These are phyloP conservation scores for Colletotrichum falcatum DNA, from an alignment of 2,329 filamentous ascomycete genomes.

Conservation along the genomic window DNA sequence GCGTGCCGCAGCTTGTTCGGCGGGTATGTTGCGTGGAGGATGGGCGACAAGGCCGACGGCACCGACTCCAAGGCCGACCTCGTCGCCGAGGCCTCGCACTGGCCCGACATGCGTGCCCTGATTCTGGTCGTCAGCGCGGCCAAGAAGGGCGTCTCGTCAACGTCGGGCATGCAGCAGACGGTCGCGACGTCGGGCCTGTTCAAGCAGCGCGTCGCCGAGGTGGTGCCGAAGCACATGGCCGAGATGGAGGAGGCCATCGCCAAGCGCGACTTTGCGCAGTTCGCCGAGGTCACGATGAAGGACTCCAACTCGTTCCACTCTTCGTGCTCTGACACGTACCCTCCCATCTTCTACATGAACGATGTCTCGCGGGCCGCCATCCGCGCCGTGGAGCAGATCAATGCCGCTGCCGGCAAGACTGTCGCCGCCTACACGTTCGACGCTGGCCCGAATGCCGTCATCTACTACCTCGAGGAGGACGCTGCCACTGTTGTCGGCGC, in stretches of 20 bases:
- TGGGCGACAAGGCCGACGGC: constrained; percentile 80
- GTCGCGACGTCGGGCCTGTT: constrained; percentile 93
- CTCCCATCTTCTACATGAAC: constrained; percentile 99
- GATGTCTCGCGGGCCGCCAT: constrained; percentile 91
- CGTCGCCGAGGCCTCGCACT: constrained; percentile 89
- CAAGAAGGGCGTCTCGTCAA: constrained; percentile 95
- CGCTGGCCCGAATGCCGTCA: constrained; percentile 94
- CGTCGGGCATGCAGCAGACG: constrained; percentile 96
- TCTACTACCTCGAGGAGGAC: constrained; percentile 92
- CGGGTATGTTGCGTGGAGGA: constrained; percentile 95
- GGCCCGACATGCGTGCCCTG: constrained; percentile 93
- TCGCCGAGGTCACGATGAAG: constrained; percentile 93
- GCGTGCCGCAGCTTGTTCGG: constrained; percentile 94
- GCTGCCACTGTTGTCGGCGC: constrained; percentile 78
- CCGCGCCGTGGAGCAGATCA: constrained; percentile 89
- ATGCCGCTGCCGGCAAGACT: constrained; percentile 79
- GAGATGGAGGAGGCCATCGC: constrained; percentile 86
- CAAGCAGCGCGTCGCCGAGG: constrained; percentile 75
- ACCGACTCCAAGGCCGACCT: constrained; percentile 89
- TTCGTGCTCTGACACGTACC: constrained; percentile 92
- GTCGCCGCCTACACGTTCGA: constrained; percentile 98
- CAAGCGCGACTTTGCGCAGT: constrained; percentile 83
- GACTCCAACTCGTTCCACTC: constrained; percentile 98
- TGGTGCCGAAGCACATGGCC: constrained; percentile 87
- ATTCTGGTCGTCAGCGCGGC: constrained; percentile 92